Conservation (phyloP, 1,139 yeast genomes). For the Kodamaea sp. region DNA sequence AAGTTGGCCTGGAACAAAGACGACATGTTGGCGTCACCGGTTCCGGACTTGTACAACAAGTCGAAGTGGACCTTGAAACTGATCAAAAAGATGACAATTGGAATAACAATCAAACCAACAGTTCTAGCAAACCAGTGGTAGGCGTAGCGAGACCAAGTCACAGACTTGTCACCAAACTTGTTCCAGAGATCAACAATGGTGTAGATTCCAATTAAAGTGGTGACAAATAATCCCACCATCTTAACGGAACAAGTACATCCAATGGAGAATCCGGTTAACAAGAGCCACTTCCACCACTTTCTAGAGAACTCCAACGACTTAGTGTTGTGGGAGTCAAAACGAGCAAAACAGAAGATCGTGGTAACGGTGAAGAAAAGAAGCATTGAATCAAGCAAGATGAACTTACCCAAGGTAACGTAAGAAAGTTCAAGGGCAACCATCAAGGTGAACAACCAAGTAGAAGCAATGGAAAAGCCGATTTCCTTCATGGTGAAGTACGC, state of each 20-base stretch:
- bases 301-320: slow-evolving; percentile 57
- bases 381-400: slow-evolving; percentile 95
- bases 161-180: slow-evolving; percentile 58
- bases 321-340: slow-evolving; percentile 74
- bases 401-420: slow-evolving; percentile 85
- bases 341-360: slow-evolving; percentile 73
- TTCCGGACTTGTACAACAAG: slow-evolving; percentile 71
- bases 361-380: slow-evolving; percentile 87
- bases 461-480: slow-evolving; percentile 74
- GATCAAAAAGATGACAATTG: slow-evolving; percentile 60
- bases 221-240: slow-evolving; percentile 81
- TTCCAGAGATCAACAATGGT: slow-evolving; percentile 74
- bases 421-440: slow-evolving; percentile 87
- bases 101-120: slow-evolving; percentile 60
- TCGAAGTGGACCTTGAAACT: slow-evolving; percentile 77
- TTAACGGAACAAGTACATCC: slow-evolving; percentile 84
- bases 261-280: slow-evolving; percentile 70
- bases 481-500: slow-evolving; percentile 92
- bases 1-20: slow-evolving; percentile 95
- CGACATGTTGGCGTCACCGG: slow-evolving; percentile 97
- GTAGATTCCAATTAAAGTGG: slow-evolving; percentile 73
- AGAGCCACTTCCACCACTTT: slow-evolving; percentile 95
- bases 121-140: slow-evolving; percentile 69
- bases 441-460: slow-evolving; percentile 86
- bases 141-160: slow-evolving; percentile 51